A percentile compares a stretch with the other conserved stretches of the same genome.
These are phyloP conservation scores for Geranium rotundifolium DNA, from an alignment of 345 rosid genomes.

Conservation along the genomic window DNA sequence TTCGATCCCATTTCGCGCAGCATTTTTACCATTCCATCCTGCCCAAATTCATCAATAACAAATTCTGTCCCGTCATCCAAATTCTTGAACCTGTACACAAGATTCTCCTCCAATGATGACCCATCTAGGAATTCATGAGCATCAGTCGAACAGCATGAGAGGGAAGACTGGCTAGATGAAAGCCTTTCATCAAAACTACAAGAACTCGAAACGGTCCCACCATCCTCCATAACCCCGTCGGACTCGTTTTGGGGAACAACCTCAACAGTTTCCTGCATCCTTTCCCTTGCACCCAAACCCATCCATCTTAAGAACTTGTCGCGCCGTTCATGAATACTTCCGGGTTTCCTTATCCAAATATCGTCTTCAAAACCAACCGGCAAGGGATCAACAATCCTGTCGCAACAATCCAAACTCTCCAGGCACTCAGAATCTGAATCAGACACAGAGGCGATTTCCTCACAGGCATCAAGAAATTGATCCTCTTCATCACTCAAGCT, in stretches of 20 bases:
- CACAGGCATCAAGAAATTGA: constrained; percentile 45
- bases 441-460: constrained; percentile 43
- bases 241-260: constrained; percentile 4
- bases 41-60: constrained; percentile 18
- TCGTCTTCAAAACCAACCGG: constrained; percentile 21
- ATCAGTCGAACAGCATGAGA: constrained; percentile 17
- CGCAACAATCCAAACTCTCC: constrained; percentile 22
- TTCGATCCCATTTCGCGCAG: constrained; percentile 27
- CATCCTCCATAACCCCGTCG: constrained; percentile 19
- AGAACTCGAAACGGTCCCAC: constrained; percentile 28
- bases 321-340: constrained; percentile 49
- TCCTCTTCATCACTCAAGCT: constrained; percentile 27
- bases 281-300: constrained; percentile 20
- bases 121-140: constrained; percentile 20
- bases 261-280: constrained; percentile 13
- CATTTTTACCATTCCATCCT: constrained; percentile 18
- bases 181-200: constrained; percentile 18
- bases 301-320: constrained; percentile 22
- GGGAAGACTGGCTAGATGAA: constrained; percentile 17
- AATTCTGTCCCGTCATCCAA: constrained; percentile 30
- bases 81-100: constrained; percentile 17
- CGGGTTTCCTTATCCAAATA: constrained; percentile 40
- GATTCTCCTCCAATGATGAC: constrained; percentile 9
- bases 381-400: constrained; percentile 10
- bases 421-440: constrained; percentile 31